Evolutionary conservation across 2,329 filamentous ascomycete genomes (phyloP).

Genomic region (Ophiostoma sp.): DNA sequence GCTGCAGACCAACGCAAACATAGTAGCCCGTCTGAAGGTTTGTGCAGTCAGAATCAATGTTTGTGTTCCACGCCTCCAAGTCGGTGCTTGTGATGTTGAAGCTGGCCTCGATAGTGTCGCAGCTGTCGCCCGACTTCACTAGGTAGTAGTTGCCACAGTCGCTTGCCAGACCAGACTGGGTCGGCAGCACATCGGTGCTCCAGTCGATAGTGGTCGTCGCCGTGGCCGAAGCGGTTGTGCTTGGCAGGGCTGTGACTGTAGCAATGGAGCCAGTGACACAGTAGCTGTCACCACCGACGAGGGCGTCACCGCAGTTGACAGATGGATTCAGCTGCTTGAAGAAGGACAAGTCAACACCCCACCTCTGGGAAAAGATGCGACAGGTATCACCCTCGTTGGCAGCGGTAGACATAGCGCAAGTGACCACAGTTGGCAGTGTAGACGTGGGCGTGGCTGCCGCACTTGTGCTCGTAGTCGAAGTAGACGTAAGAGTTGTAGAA

Average conservation of each 20-base stretch:
- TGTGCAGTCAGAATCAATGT: not conserved
- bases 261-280: not conserved
- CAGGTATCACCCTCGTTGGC: not conserved
- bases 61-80: not conserved
- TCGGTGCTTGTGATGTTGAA: not conserved
- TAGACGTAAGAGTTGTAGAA: not conserved
- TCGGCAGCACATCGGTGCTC: not conserved
- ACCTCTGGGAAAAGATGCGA: not conserved
- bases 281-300: not conserved
- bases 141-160: slow-evolving; percentile 4
- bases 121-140: not conserved
- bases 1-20: not conserved
- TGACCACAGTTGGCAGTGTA: not conserved
- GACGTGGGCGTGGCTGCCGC: not conserved
- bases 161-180: not conserved
- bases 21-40: not conserved
- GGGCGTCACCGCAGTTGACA: not conserved
- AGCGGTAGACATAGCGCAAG: not conserved
- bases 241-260: not conserved
- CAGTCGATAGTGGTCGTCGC: not conserved
- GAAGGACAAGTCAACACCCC: not conserved
- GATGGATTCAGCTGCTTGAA: slow-evolving; percentile 1
- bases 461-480: not conserved
- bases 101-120: not conserved
- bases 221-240: not conserved